phyloP scores from a whole-genome alignment of 202 grass and related monocot species.

The Dendrocalamus latiflorus region DNA sequence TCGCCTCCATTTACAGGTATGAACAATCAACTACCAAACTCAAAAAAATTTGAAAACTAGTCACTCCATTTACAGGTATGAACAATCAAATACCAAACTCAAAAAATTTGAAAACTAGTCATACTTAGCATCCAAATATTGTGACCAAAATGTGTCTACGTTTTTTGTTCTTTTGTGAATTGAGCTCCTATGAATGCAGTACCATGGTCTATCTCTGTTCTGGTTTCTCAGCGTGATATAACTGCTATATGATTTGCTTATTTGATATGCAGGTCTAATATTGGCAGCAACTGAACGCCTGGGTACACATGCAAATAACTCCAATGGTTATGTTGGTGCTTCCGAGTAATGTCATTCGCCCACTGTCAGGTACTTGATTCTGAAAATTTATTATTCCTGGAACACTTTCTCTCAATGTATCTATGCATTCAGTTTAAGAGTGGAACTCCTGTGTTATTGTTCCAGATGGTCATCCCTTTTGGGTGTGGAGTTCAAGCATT shows the following conservation, averaged over 20 bases:
- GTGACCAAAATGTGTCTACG: background rate
- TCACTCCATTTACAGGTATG: slow-evolving; percentile 74
- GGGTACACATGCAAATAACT: slow-evolving; percentile 27
- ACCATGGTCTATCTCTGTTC: background rate
- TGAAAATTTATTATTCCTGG: background rate
- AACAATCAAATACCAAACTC: background rate
- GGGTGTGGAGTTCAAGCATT: background rate
- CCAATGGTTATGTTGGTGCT: slow-evolving; percentile 33
- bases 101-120: background rate
- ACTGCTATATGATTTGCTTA: background rate
- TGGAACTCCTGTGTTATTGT: background rate
- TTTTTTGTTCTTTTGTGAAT: background rate
- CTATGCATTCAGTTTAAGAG: background rate
- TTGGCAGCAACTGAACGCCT: slow-evolving; percentile 71
- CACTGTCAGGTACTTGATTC: background rate
- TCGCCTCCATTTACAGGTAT: slow-evolving; percentile 88
- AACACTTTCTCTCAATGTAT: background rate
- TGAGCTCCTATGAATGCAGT: background rate
- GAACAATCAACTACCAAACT: background rate
- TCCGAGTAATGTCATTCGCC: slow-evolving; percentile 22
- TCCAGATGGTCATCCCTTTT: slow-evolving; percentile 11
- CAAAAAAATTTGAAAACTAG: background rate
- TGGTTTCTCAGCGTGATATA: background rate
- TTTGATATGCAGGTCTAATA: slow-evolving; percentile 66
- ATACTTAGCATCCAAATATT: background rate